Conservation (phyloP, 345 rosid genomes). For the Erucastrum elatum region DNA sequence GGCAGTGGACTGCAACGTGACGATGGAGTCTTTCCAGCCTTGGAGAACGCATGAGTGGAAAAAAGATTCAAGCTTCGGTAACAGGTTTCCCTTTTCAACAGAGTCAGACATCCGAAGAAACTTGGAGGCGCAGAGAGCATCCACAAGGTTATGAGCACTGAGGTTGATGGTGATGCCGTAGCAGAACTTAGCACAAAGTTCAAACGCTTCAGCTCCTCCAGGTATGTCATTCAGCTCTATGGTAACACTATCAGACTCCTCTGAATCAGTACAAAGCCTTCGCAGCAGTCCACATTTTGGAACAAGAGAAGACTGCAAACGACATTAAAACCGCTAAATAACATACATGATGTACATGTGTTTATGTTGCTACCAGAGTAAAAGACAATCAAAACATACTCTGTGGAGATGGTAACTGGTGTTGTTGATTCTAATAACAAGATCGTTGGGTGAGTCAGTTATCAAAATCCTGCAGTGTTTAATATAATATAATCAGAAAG, state of each 20-base stretch:
- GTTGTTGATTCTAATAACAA: conserved; percentile 62
- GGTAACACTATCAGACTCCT: conserved; percentile 49
- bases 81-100: conserved; percentile 74
- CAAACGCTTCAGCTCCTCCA: conserved; percentile 93
- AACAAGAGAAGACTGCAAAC: conserved; percentile 78
- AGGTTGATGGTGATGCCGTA: conserved; percentile 89
- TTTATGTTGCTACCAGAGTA: conserved; percentile 9
- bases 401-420: conserved; percentile 73
- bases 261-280: conserved; percentile 53
- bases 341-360: neutral
- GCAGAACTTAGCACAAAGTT: conserved; percentile 92
- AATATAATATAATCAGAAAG: conserved; percentile 22
- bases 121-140: conserved; percentile 87
- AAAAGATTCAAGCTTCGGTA: conserved; percentile 80
- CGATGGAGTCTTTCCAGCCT: conserved; percentile 97
- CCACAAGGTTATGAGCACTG: conserved; percentile 79
- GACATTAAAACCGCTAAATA: conserved; percentile 28
- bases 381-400: conserved; percentile 45
- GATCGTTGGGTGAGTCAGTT: conserved; percentile 69
- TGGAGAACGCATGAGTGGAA: conserved; percentile 85
- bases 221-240: conserved; percentile 87
- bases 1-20: conserved; percentile 61
- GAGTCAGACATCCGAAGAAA: conserved; percentile 90
- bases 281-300: conserved; percentile 86
- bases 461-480: conserved; percentile 61